A percentile compares a stretch with the other conserved stretches of the same genome.
Conservation (phyloP, 441 rosid genomes). For the Geranium incanum region DNA sequence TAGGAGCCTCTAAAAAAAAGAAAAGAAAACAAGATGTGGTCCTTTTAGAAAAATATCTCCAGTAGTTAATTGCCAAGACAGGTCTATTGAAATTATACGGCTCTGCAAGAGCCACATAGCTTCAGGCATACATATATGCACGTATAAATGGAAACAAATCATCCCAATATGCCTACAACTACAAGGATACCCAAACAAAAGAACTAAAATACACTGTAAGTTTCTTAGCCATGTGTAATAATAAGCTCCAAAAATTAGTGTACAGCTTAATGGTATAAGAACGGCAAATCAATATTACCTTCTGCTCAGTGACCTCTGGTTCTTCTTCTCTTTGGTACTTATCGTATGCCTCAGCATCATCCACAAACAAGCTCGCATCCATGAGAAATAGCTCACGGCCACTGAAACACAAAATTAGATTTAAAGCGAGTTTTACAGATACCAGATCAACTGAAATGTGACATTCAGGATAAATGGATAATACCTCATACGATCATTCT, state of each 20-base stretch:
- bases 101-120: too few species aligned
- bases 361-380: conserved; percentile 87
- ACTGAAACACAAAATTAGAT: conserved; percentile 40
- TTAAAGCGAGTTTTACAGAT: conserved; percentile 5
- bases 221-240: neutral
- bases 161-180: too few species aligned
- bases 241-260: neutral
- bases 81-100: too few species aligned
- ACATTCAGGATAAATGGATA: neutral
- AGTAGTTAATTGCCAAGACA: too few species aligned
- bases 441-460: neutral
- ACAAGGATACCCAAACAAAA: too few species aligned
- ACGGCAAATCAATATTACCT: conserved; percentile 33
- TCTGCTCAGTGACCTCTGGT: conserved; percentile 41
- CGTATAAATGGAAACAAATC: too few species aligned
- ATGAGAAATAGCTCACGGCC: conserved; percentile 91
- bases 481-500: conserved; percentile 96
- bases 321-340: conserved; percentile 69
- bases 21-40: too few species aligned
- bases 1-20: too few species aligned
- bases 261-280: too few species aligned
- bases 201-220: neutral
- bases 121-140: too few species aligned
- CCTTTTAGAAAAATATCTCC: too few species aligned
- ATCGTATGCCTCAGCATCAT: conserved; percentile 77